phyloP scores from a whole-genome alignment of 2,329 filamentous ascomycete genomes.

The Neonectria punicea region DNA sequence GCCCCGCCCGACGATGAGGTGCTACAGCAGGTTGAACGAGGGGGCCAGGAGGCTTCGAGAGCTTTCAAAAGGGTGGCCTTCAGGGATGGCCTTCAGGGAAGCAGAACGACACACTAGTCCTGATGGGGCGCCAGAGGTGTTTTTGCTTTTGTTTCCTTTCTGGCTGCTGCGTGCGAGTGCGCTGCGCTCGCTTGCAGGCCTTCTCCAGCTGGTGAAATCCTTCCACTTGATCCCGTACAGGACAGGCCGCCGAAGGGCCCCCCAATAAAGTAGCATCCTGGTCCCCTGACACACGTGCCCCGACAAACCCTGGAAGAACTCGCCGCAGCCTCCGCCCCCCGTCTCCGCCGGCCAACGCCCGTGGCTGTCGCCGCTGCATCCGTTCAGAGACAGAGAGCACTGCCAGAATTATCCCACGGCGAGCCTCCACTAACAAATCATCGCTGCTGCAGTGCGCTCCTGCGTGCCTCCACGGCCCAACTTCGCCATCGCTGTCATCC shows the following conservation, averaged over 20 bases:
- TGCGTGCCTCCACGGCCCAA: neutral
- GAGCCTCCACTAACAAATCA: neutral
- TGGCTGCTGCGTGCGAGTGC: neutral
- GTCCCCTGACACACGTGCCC: conserved; percentile 22
- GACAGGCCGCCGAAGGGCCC: neutral
- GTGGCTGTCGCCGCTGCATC: conserved; percentile 16
- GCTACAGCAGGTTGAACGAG: conserved; percentile 17
- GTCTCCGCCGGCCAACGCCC: conserved; percentile 4
- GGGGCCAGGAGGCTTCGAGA: neutral
- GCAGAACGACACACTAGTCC: neutral
- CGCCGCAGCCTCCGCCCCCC: conserved; percentile 3
- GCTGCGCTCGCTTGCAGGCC: conserved; percentile 5
- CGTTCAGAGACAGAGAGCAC: neutral
- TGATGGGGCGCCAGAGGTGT: neutral
- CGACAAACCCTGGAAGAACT: conserved; percentile 19
- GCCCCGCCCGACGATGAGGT: conserved; percentile 29
- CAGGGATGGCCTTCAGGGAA: too few species aligned
- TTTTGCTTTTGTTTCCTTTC: conserved; percentile 17
- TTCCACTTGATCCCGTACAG: neutral
- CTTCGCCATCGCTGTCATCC: neutral
- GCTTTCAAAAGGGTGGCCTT: neutral
- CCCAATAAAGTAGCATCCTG: conserved; percentile 14
- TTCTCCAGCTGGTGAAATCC: neutral
- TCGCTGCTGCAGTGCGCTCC: conserved; percentile 8
- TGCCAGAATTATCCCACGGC: neutral